Conservation (phyloP, 805 yeast genomes). For the Lachancea kluyveri region DNA sequence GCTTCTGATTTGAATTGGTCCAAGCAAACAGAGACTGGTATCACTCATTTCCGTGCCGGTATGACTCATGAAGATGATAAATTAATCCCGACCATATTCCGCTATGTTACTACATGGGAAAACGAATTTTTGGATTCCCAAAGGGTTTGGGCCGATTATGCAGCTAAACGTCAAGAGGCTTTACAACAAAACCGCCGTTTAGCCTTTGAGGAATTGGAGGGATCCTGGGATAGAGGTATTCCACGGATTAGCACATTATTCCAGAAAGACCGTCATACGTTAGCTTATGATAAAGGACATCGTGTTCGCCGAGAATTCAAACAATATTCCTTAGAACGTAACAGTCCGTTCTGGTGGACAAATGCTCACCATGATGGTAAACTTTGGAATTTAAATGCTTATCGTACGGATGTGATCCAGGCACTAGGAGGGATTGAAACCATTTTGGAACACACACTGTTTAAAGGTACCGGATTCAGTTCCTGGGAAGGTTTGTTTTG, state of each 20-base stretch:
- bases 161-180: constrained; percentile 83
- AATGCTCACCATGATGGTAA: constrained; percentile 90
- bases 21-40: constrained; percentile 88
- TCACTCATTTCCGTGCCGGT: constrained; percentile 90
- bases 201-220: constrained; percentile 90
- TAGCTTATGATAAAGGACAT: constrained; percentile 93
- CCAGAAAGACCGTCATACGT: constrained; percentile 89
- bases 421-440: constrained; percentile 97
- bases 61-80: constrained; percentile 77
- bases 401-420: constrained; percentile 92
- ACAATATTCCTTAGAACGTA: constrained; percentile 62
- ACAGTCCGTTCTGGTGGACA: constrained; percentile 96
- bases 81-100: constrained; percentile 85
- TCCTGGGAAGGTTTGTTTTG: constrained; percentile 98
- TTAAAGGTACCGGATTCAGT: constrained; percentile 95
- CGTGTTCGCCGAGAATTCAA: constrained; percentile 75
- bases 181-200: constrained; percentile 75
- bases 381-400: constrained; percentile 87
- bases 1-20: constrained; percentile 90
- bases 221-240: constrained; percentile 93
- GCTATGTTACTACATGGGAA: constrained; percentile 95
- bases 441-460: constrained; percentile 87
- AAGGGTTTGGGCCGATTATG: constrained; percentile 97
- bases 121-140: constrained; percentile 91
- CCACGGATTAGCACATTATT: constrained; percentile 94